Base-by-base conservation (phyloP, 345 rosid genomes). In the Rhodomyrtus tomentosa region DNA sequence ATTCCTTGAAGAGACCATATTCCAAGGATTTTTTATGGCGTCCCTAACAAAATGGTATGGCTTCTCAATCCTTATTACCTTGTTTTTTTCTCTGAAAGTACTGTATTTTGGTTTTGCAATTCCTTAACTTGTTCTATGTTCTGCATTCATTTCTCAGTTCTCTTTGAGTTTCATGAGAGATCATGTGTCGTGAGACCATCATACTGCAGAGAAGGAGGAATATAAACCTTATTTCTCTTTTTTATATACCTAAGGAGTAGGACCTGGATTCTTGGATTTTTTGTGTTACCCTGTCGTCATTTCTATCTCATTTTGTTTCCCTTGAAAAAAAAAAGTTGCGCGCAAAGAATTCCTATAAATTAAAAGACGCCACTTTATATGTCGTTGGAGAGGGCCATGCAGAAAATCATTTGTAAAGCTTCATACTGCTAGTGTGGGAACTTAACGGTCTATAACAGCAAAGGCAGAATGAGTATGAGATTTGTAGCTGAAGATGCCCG, bases 21-120 rank as follows among this genome's bases (percentile, higher is more conserved):
- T 97, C 89, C 98, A 98, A 84, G 99, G 98, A 55, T 97, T 97
- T 91, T 91, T 97, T 80, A 92, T 97, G 99, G 95, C 92, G 76
- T 92, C 98, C 76, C 88, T 97, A 79, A 97, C 99, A 85, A 97
- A 94, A 89, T 97, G 99, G 99, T 95, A 91, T 55, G 45, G 16
- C 50, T 82, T 52, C 68, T 82, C 83, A 62, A 73, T 50, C 53
- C 82, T 62, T 15, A 15, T 84, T 51, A 82, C 83, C 72, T 16
- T 8, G 20, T 73, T 22, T 68, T 51, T 10, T 74, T 25, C n/a
- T 52, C 12, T n/a, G 45, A 22, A 84, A 50, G 38, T 36, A 15
- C 22, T 11, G 3, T 81, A 21, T 7, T 50, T 81, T 81, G 83
- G 56, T 81, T 51, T 10, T 5, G 45, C 83, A 50, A 21, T 81